Conservation (phyloP, 352 stramenopile genomes). For the Peronospora tabacina region DNA sequence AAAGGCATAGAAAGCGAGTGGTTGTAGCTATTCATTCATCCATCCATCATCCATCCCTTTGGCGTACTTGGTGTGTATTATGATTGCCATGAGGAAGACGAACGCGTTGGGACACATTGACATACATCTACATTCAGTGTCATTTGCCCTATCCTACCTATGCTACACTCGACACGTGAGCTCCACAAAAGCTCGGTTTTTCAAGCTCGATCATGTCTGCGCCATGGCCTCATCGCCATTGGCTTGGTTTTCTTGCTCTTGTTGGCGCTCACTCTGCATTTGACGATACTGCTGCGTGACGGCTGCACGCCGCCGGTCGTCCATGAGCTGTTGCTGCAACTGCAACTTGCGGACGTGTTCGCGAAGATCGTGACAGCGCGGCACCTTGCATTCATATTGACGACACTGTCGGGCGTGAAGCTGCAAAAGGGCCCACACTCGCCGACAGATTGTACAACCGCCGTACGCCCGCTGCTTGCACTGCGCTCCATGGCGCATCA, state of each 20-base stretch:
- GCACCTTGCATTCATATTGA: constrained; percentile 90
- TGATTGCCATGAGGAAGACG: constrained; percentile 3
- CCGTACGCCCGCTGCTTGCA: constrained; percentile 90
- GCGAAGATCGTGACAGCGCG: constrained; percentile 93
- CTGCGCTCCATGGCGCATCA: constrained; percentile 92
- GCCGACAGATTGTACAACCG: constrained; percentile 93
- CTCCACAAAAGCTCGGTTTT: no score
- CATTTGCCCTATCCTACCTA: constrained; percentile 34
- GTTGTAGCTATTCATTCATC: no score
- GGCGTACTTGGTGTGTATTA: no score
- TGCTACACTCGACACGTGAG: constrained; percentile 30
- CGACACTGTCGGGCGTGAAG: constrained; percentile 96
- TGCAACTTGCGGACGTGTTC: constrained; percentile 93
- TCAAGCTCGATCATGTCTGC: constrained; percentile 22
- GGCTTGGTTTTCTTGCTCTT: constrained; percentile 27
- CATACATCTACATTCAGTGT: constrained; percentile 33
- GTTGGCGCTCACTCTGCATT: constrained; percentile 54
- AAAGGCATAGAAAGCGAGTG: constrained; percentile 18
- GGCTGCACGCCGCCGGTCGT: constrained; percentile 89
- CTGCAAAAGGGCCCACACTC: constrained; percentile 95
- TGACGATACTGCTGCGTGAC: constrained; percentile 85
- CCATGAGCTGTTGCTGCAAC: constrained; percentile 96
- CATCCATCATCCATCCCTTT: not conserved
- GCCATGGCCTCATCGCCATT: constrained; percentile 36
- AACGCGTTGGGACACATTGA: constrained; percentile 18